Evolutionary conservation across 176 grass and related monocot species (phyloP).

Genomic region (Juncus inflexus): DNA sequence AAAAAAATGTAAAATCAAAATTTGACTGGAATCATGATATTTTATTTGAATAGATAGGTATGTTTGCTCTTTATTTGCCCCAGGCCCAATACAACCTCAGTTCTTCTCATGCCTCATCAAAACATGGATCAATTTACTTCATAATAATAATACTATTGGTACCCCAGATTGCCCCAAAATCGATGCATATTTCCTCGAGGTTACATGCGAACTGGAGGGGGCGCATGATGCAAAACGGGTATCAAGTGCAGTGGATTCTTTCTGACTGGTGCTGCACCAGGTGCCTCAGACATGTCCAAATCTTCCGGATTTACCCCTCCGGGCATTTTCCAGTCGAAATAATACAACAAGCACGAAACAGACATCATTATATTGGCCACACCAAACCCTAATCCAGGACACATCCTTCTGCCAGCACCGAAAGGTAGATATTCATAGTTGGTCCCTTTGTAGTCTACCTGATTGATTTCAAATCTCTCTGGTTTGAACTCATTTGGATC

Average conservation of each 20-base stretch:
- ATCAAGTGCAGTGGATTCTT: constrained; percentile 14
- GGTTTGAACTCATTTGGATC: not conserved
- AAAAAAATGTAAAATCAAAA: too few relatives aligned
- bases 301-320: not conserved
- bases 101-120: too few relatives aligned
- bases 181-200: too few relatives aligned
- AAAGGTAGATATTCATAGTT: constrained; percentile 22
- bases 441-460: constrained; percentile 8
- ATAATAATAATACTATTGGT: too few relatives aligned
- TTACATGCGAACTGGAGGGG: not conserved
- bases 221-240: not conserved
- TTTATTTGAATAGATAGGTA: too few relatives aligned
- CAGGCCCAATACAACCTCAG: too few relatives aligned
- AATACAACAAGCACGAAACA: constrained; percentile 1
- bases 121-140: too few relatives aligned
- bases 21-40: too few relatives aligned
- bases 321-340: constrained; percentile 27
- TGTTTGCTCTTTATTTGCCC: too few relatives aligned
- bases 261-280: not conserved
- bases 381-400: constrained; percentile 12
- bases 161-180: too few relatives aligned
- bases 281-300: constrained; percentile 6
- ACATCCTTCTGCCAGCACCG: constrained; percentile 21
- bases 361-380: not conserved
- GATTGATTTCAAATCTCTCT: constrained; percentile 1